Base-by-base conservation (phyloP, 2,329 filamentous ascomycete genomes). In the Nannizziopsis barbatae region DNA sequence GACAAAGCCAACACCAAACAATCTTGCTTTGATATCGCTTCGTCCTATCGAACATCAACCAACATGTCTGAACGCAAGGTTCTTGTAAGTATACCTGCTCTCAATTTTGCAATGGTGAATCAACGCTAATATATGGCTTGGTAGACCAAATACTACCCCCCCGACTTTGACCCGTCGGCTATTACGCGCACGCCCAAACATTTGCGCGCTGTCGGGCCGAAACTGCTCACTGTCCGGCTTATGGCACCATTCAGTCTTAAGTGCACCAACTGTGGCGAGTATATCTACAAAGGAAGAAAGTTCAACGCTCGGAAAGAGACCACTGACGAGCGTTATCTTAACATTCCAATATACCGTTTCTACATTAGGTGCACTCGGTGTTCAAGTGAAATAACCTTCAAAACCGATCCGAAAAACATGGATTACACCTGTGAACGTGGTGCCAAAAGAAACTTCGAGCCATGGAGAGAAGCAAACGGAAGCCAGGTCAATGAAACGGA, bases 251-350 rank as follows among this genome's bases (percentile, higher is more conserved):
- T 89, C 68, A 80, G 76, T 45, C 86, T 89, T 80, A 82, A 81
- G 61, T 89, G 85, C 64, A 68, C 67, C 10, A 67, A 70, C 27
- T 81, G 77, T 59, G 79, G 79, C 60, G 85, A 93, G 67, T 95
- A 83, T 71, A 92, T 94, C 61, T 90, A 93, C 74, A 86, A 87
- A 58, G 89, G 89, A 0, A 80, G 89, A 52, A 96, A 95, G 61
- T 96, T 96, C 75, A 96, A 96, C 68, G 84, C 87, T 2, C 77
- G 86, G 32, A 98, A 98, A 62, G 88, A 95, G 62, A 95, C 85
- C 0, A 87, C 86, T 0, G 84, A 92, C 15, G 85, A 95, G 59
- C 85, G 83, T 57, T 98, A 98, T 70, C 79, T 95, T 41, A 78
- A 78, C 43, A 93, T 96, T 53, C 79, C 86, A 52, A 88, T 94